Evolutionary conservation across 306 rosid genomes (phyloP).

Genomic region (Rosa rugosa): DNA sequence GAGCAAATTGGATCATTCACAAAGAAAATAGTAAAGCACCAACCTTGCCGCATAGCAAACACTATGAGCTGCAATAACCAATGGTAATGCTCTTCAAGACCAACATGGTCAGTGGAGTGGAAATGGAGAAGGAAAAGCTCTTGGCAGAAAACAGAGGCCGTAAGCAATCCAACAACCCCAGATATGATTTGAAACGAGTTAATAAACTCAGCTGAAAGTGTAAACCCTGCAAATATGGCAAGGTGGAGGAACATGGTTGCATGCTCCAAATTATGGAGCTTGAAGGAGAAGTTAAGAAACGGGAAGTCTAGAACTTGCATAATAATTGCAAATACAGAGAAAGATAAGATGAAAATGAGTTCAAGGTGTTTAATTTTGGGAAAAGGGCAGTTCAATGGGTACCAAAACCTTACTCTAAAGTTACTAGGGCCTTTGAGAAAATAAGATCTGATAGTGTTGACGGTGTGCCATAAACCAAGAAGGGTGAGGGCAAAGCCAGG

Average conservation of each 20-base stretch:
- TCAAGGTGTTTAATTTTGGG: constrained; percentile 68
- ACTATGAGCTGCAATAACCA: constrained; percentile 81
- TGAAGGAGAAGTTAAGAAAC: constrained; percentile 49
- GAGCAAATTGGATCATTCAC: too few species aligned
- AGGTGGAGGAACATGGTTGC: constrained; percentile 95
- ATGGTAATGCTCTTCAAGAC: constrained; percentile 92
- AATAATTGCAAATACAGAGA: constrained; percentile 61
- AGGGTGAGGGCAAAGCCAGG: constrained; percentile 68
- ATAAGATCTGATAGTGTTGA: constrained; percentile 69
- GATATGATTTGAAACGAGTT: constrained; percentile 51
- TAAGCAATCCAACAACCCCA: constrained; percentile 60
- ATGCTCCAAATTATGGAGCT: constrained; percentile 75
- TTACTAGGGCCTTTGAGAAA: constrained; percentile 60
- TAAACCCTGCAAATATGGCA: constrained; percentile 68
- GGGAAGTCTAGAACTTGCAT: constrained; percentile 70
- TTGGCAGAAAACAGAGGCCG: constrained; percentile 72
- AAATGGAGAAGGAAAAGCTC: constrained; percentile 83
- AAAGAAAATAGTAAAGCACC: too few species aligned
- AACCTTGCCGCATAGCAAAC: constrained; percentile 23
- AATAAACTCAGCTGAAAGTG: constrained; percentile 57
- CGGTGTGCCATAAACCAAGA: constrained; percentile 80
- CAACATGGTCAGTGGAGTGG: constrained; percentile 90
- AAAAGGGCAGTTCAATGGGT: constrained; percentile 43
- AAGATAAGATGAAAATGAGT: constrained; percentile 59
- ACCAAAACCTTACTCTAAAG: constrained; percentile 66